Conservation (phyloP, 2,329 filamentous ascomycete genomes). For the Fusarium buharicum region DNA sequence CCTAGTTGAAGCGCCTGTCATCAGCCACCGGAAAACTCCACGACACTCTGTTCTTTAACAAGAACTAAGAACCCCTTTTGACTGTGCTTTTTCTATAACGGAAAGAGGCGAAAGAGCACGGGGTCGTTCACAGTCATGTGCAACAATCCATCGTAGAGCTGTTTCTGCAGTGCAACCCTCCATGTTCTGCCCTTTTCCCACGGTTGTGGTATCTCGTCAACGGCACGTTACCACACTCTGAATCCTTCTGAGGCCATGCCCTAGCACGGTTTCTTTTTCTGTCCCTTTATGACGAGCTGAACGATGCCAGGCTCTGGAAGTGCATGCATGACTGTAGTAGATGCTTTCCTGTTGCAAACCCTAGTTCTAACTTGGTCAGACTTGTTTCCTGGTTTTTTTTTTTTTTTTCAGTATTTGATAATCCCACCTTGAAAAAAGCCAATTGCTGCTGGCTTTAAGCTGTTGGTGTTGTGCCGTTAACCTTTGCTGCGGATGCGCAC, state of each 20-base stretch:
- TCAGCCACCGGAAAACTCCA: conserved; percentile 20
- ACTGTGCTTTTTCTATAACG: not conserved
- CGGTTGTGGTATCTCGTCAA: conserved; percentile 8
- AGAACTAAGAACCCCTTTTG: not conserved
- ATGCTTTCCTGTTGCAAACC: not conserved
- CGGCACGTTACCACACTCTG: conserved; percentile 14
- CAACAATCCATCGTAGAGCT: not conserved
- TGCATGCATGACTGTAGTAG: conserved; percentile 7
- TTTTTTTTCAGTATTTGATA: no score
- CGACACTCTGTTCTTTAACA: not conserved
- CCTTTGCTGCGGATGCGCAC: not conserved
- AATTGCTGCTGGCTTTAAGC: no score
- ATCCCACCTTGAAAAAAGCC: no score
- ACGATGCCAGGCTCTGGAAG: conserved; percentile 6
- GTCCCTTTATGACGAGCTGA: conserved; percentile 5
- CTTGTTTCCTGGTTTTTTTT: not conserved
- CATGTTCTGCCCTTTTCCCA: conserved; percentile 14
- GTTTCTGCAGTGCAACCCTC: conserved; percentile 31
- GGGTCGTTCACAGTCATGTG: conserved; percentile 10
- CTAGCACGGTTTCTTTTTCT: not conserved
- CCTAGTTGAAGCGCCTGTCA: conserved; percentile 19
- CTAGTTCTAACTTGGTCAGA: no score
- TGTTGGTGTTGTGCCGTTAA: not conserved
- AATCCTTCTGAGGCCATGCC: conserved; percentile 15
- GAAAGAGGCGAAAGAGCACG: not conserved